Conservation (phyloP, 371 early-diverging fungal species). For the Polyrhizophydium stewartii region DNA sequence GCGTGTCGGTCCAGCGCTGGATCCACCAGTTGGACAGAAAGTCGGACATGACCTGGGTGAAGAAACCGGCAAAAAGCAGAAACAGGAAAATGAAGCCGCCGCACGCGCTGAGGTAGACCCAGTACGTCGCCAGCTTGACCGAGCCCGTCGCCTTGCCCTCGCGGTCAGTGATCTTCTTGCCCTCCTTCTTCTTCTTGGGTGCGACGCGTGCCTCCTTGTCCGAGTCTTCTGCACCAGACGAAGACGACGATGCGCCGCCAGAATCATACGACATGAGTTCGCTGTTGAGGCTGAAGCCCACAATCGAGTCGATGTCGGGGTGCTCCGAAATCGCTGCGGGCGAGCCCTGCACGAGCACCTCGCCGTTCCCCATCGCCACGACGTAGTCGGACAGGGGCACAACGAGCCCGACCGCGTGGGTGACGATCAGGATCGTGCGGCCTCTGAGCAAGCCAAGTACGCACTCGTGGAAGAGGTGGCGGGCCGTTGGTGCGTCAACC, state of each 20-base stretch:
- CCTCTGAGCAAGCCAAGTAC: conserved; percentile 51
- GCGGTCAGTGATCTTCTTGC: conserved; percentile 15
- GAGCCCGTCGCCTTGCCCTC: conserved; percentile 25
- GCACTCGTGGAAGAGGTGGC: conserved; percentile 21
- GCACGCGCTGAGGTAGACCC: conserved; percentile 23
- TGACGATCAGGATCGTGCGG: conserved; percentile 78
- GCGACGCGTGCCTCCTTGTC: background rate
- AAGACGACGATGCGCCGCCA: too few species aligned
- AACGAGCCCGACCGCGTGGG: conserved; percentile 65
- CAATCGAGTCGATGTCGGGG: background rate
- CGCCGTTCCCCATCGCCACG: conserved; percentile 31
- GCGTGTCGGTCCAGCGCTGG: conserved; percentile 18
- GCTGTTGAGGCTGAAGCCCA: background rate
- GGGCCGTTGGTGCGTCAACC: conserved; percentile 30
- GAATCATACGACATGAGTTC: background rate
- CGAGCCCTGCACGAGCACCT: conserved; percentile 16
- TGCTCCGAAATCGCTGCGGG: conserved; percentile 6
- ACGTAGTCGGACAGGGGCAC: conserved; percentile 19
- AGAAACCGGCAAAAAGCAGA: conserved; percentile 6
- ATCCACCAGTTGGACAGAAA: conserved; percentile 23
- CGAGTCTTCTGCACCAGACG: background rate
- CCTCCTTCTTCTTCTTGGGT: background rate
- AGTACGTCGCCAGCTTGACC: conserved; percentile 28
- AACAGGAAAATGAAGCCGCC: conserved; percentile 21
- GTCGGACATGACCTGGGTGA: conserved; percentile 2